A percentile compares a stretch with the other conserved stretches of the same genome.
Evolutionary conservation across 2,329 filamentous ascomycete genomes (phyloP).

Genomic region (Eurotiales sp.): DNA sequence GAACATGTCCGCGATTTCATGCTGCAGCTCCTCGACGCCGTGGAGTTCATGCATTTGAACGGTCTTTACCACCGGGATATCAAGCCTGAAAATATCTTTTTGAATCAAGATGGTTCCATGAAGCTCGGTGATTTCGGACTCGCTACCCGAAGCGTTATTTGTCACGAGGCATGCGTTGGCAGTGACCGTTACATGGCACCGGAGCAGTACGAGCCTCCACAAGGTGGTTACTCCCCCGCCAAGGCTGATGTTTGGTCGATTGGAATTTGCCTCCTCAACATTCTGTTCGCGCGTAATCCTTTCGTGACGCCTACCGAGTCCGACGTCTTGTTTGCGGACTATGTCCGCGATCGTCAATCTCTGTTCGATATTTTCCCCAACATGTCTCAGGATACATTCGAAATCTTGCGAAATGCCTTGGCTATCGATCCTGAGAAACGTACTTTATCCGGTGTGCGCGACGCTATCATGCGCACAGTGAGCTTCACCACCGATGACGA

Average conservation of each 20-base stretch:
- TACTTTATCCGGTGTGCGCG: conserved; percentile 71
- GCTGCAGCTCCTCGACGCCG: conserved; percentile 85
- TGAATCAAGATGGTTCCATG: conserved; percentile 79
- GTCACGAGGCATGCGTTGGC: conserved; percentile 86
- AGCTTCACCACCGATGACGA: conserved; percentile 95
- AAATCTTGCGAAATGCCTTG: conserved; percentile 87
- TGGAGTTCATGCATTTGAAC: conserved; percentile 85
- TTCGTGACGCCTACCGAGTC: conserved; percentile 86
- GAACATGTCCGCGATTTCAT: conserved; percentile 97
- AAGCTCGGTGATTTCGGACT: conserved; percentile 97
- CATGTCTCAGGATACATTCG: conserved; percentile 97
- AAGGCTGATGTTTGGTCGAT: conserved; percentile 97
- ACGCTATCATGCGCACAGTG: conserved; percentile 73
- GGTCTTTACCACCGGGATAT: conserved; percentile 96
- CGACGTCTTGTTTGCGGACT: conserved; percentile 92
- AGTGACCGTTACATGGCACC: conserved; percentile 99
- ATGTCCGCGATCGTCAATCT: conserved; percentile 86
- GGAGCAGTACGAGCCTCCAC: conserved; percentile 90
- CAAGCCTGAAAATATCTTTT: conserved; percentile 99
- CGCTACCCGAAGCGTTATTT: conserved; percentile 85
- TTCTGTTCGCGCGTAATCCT: conserved; percentile 93
- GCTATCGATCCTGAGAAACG: conserved; percentile 87
- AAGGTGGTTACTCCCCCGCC: conserved; percentile 83
- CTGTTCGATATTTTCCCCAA: conserved; percentile 97
- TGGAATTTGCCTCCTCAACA: conserved; percentile 92